Evolutionary conservation across 2,329 filamentous ascomycete species (phyloP), one percentile per base, ranked within the genome.

Genomic region (Chaetomium sp.): DNA sequence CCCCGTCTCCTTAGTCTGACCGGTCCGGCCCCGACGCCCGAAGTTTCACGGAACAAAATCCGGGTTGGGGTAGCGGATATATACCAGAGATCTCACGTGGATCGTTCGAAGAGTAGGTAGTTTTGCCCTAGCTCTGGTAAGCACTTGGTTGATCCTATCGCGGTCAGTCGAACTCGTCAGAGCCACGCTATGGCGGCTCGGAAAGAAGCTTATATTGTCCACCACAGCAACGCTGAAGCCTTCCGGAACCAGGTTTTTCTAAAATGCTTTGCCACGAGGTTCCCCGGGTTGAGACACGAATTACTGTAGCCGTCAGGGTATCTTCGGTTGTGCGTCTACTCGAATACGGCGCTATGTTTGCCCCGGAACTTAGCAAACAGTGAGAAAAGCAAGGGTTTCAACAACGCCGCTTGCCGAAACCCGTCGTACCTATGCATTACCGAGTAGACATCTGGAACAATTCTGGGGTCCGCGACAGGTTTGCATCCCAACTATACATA

Each of bases 1-100:
- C 57, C 56, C 42, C 45, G 33, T 9, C 53, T 13, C n/a, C 25
- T 38, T 8, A 29, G 25, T 33, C n/a, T n/a, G n/a, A 38, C 45
- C n/a, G 45, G 45, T 47, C 31, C 45, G 45, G 47, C 6, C 9
- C 33, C 47, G 57, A 49, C 47, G 47, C 47, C 57, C 10, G 47
- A 50, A 16, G 13, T 27, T n/a, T 60, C 31, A 31, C 45, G n/a
- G n/a, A 12, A 10, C 27, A 5, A 27, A 35, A 21, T 59, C 27
- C 16, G 9, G 5, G 6, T 4, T 1, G 3, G 49, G n/a, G 8
- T 33, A 56, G 31, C 33, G 29, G 21, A 16, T 29, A 19, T 19
- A 2, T 13, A 13, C 19, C 16, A 42, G 5, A 3, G 16, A 4
- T 42, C 38, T 42, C 38, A n/a, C 16, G 38, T n/a, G 38, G 16